These are phyloP conservation scores for Scutellaria galericulata DNA, from an alignment of 257 asterid species.

Conservation along the genomic window DNA sequence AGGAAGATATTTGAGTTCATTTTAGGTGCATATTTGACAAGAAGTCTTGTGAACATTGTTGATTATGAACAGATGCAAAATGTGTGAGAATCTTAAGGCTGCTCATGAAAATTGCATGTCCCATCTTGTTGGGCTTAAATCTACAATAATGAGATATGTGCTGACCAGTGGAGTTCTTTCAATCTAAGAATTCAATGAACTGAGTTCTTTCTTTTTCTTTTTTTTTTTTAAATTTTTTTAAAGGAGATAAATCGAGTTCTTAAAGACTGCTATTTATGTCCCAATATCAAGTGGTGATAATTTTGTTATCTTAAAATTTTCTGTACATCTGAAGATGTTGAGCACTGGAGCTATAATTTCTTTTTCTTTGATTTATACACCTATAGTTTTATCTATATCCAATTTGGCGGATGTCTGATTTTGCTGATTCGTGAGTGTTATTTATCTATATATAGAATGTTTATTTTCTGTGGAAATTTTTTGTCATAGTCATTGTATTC, in stretches of 20 bases:
- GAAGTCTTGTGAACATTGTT: constrained; percentile 2
- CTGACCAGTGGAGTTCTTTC: neutral
- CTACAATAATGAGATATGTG: constrained; percentile 1
- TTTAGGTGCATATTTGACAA: neutral
- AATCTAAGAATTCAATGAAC: neutral
- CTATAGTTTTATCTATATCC: neutral
- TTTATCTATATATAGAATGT: constrained; percentile 21
- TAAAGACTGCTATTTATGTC: constrained; percentile 1
- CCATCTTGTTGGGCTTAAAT: constrained; percentile 16
- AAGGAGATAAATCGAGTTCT: neutral
- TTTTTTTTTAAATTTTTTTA: no score
- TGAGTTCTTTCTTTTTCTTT: neutral
- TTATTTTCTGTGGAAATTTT: constrained; percentile 1
- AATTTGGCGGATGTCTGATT: constrained; percentile 16
- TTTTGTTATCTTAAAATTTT: constrained; percentile 2
- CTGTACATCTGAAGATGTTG: constrained; percentile 16
- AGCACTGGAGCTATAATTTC: neutral
- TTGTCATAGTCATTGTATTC: constrained; percentile 25
- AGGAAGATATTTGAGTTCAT: neutral
- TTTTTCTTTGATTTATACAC: constrained; percentile 20
- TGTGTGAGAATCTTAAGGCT: constrained; percentile 20
- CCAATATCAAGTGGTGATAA: neutral
- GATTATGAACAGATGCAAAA: neutral
- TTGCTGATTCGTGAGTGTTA: constrained; percentile 13
- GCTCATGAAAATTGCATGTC: constrained; percentile 18